A percentile compares a stretch with the other conserved stretches of the same genome.
These are phyloP conservation scores for Stephania japonica DNA, from an alignment of 164 flowering plant genomes.

Conservation along the genomic window DNA sequence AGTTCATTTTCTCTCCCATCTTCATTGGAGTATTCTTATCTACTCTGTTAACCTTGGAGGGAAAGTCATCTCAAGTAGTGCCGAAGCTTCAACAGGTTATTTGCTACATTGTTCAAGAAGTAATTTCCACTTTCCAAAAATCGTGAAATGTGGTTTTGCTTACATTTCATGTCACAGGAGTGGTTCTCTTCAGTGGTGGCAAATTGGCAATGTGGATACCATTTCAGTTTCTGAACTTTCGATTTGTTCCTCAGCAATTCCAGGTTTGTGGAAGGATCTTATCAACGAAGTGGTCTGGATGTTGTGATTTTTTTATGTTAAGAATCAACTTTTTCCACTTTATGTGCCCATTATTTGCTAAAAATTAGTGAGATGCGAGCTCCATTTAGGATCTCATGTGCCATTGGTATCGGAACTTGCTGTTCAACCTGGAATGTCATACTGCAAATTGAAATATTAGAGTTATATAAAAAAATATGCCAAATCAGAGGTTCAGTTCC, in stretches of 20 bases:
- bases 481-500: too few relatives aligned
- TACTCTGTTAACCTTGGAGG: slow-evolving; percentile 64
- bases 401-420: too few relatives aligned
- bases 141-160: neutral
- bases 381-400: too few relatives aligned
- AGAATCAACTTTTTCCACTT: neutral
- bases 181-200: slow-evolving; percentile 83
- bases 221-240: slow-evolving; percentile 86
- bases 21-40: slow-evolving; percentile 79
- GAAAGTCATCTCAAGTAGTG: slow-evolving; percentile 68
- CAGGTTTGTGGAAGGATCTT: slow-evolving; percentile 46
- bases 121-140: neutral
- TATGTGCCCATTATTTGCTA: neutral
- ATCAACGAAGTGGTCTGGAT: neutral
- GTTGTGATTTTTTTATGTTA: neutral
- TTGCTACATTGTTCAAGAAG: neutral
- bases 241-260: slow-evolving; percentile 84
- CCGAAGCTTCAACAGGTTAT: slow-evolving; percentile 86
- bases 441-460: too few relatives aligned
- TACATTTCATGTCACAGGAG: slow-evolving; percentile 40
- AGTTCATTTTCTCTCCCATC: slow-evolving; percentile 79
- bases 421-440: too few relatives aligned
- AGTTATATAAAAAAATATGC: too few relatives aligned
- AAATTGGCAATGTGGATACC: slow-evolving; percentile 97
- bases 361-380: too few relatives aligned